Percentiles rank a stretch among this genome's conserved stretches.
These are phyloP conservation scores for Actinomortierella wolfii DNA, from an alignment of 371 early-diverging fungal species.

Conservation along the genomic window DNA sequence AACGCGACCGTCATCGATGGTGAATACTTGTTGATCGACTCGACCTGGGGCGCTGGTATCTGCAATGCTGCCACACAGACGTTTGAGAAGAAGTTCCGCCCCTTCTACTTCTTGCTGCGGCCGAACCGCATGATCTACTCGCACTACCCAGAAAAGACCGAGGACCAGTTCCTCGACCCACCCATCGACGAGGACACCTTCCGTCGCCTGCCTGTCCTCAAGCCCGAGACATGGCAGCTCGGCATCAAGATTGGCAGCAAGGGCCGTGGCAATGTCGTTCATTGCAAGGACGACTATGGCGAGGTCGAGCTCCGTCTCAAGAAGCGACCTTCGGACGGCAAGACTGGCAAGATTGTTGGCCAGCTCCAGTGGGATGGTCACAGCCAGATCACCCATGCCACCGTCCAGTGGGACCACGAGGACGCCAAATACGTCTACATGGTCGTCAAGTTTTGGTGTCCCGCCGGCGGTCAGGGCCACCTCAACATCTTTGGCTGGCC, in stretches of 20 bases:
- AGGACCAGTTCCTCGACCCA: constrained; percentile 50
- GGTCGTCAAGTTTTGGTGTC: constrained; percentile 37
- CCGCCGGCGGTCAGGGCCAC: constrained; percentile 25
- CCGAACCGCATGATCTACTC: constrained; percentile 50
- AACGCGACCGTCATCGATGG: constrained; percentile 49
- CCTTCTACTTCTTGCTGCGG: constrained; percentile 50
- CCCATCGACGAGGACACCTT: constrained; percentile 37
- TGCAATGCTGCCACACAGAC: constrained; percentile 25
- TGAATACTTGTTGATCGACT: constrained; percentile 51
- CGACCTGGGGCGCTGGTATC: constrained; percentile 55
- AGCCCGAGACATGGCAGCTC: constrained; percentile 40
- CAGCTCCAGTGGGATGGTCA: constrained; percentile 41
- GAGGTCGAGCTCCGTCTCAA: constrained; percentile 38
- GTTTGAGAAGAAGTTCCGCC: constrained; percentile 46
- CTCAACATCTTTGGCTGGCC: constrained; percentile 46
- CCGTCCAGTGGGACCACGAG: constrained; percentile 31
- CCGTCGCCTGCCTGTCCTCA: constrained; percentile 40
- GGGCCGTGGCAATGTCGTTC: constrained; percentile 27
- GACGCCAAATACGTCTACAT: constrained; percentile 38
- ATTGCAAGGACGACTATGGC: constrained; percentile 28
- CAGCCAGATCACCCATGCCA: constrained; percentile 10
- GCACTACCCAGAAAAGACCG: constrained; percentile 49
- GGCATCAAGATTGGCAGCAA: constrained; percentile 35
- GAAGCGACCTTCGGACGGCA: constrained; percentile 36
- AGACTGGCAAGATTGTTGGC: constrained; percentile 41